These are phyloP conservation scores for Fagus sylvatica DNA, from an alignment of 306 rosid genomes.

Conservation along the genomic window DNA sequence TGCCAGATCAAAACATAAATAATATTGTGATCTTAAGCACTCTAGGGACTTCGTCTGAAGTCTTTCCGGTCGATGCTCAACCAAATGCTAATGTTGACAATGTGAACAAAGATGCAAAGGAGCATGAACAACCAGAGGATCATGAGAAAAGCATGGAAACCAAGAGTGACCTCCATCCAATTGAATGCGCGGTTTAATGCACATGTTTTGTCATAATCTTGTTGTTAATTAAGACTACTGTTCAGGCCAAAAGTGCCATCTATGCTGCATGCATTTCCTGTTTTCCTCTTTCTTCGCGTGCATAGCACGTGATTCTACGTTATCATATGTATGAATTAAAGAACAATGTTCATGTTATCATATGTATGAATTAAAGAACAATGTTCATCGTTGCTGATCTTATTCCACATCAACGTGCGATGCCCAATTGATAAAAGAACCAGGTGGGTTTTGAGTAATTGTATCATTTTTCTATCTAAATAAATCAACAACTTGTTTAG, in stretches of 20 bases:
- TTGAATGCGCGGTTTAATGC: background rate
- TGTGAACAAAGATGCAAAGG: background rate
- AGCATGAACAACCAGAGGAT: background rate
- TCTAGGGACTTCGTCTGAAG: slow-evolving; percentile 20
- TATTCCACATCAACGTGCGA: background rate
- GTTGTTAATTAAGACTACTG: background rate
- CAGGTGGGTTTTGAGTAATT: background rate
- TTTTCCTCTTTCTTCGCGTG: background rate
- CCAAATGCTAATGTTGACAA: background rate
- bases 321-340: too few species aligned
- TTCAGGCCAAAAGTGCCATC: background rate
- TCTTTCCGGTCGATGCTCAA: slow-evolving; percentile 24
- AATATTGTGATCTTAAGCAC: slow-evolving; percentile 19
- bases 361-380: background rate
- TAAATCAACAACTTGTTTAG: too few species aligned
- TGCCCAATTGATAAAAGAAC: background rate
- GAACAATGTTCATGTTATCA: background rate
- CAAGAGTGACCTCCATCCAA: background rate
- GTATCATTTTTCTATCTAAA: too few species aligned
- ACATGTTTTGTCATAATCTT: background rate
- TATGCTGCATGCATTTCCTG: background rate
- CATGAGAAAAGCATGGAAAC: background rate
- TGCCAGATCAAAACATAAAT: slow-evolving; percentile 20
- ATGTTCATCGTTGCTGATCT: background rate
- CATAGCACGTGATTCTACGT: background rate